Percentiles rank a stretch among this genome's conserved stretches.
Evolutionary conservation across 2,329 filamentous ascomycete species (phyloP).

Genomic region (Leptographium wingfieldii): DNA sequence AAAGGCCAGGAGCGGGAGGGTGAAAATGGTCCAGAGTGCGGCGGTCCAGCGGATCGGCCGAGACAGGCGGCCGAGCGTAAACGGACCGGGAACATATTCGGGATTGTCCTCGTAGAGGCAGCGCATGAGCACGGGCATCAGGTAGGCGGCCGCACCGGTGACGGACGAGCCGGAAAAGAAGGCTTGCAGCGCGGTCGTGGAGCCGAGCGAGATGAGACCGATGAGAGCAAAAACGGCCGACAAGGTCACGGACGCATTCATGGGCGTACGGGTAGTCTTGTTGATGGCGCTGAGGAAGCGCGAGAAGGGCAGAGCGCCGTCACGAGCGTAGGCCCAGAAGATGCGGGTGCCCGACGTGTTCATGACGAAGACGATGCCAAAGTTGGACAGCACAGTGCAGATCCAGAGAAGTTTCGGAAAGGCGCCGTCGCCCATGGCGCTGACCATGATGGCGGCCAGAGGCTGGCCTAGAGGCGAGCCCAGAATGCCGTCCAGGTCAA

Average conservation of each 20-base stretch:
- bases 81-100: neutral
- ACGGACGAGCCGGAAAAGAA: constrained; percentile 6
- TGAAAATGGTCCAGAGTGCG: neutral
- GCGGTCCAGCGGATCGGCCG: constrained; percentile 2
- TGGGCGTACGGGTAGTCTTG: neutral
- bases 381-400: constrained; percentile 5
- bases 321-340: constrained; percentile 4
- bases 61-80: neutral
- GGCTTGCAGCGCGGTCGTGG: constrained; percentile 1
- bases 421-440: neutral
- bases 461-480: constrained; percentile 4
- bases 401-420: constrained; percentile 2
- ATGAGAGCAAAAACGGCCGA: constrained; percentile 3
- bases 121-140: constrained; percentile 5
- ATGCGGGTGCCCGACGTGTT: constrained; percentile 6
- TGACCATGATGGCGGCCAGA: constrained; percentile 1
- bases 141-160: neutral
- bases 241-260: neutral
- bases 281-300: constrained; percentile 2
- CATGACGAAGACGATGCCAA: constrained; percentile 6
- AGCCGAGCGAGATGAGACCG: constrained; percentile 3
- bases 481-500: constrained; percentile 3
- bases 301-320: constrained; percentile 2
- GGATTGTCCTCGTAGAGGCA: constrained; percentile 6
- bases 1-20: constrained; percentile 3